Evolutionary conservation across 2,329 filamentous ascomycete species (phyloP).

Genomic region (Fusarium secorum): DNA sequence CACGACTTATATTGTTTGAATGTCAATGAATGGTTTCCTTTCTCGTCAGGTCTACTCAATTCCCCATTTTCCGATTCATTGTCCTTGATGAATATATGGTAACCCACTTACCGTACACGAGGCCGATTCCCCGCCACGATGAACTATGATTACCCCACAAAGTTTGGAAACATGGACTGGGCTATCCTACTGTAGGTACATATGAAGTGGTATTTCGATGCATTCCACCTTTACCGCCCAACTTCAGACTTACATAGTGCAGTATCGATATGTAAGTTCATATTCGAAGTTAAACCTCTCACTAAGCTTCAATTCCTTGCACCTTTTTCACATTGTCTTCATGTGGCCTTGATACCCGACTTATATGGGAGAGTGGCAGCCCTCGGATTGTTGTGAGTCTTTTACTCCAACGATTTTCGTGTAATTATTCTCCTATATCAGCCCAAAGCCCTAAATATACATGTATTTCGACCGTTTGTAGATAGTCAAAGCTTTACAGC

Average conservation of each 20-base stretch:
- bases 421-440: neutral
- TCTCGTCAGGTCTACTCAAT: neutral
- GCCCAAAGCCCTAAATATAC: neutral
- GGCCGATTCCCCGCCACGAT: slow-evolving; percentile 17
- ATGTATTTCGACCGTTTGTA: neutral
- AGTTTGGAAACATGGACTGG: neutral
- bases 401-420: neutral
- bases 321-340: neutral
- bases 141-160: slow-evolving; percentile 15
- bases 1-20: neutral
- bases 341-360: neutral
- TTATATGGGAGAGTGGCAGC: neutral
- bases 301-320: neutral
- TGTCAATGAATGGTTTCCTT: neutral
- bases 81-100: neutral
- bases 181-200: neutral
- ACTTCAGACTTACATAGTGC: neutral
- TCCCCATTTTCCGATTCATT: neutral
- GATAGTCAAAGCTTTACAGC: neutral
- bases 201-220: neutral
- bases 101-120: slow-evolving; percentile 9
- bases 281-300: neutral
- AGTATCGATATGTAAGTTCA: neutral
- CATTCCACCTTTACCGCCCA: neutral
- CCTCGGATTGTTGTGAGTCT: neutral